These are phyloP conservation scores for Grigorovia humatica DNA, from an alignment of 805 yeast genomes.

Conservation along the genomic window DNA sequence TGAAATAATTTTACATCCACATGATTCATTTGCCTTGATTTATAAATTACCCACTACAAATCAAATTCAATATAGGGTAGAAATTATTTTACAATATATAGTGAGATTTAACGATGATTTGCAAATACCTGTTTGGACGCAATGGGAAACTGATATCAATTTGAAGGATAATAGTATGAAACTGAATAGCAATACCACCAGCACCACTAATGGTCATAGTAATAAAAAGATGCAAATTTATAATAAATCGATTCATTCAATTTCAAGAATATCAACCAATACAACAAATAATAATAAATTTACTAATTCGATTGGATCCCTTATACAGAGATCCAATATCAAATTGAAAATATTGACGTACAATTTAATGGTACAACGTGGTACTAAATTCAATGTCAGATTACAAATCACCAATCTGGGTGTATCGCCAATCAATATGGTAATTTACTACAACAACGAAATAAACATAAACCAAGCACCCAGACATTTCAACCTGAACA, in stretches of 20 bases:
- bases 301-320: neutral
- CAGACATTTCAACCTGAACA: neutral
- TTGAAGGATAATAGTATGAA: conserved; percentile 10
- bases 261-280: conserved; percentile 3
- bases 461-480: conserved; percentile 3
- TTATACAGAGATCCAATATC: conserved; percentile 7
- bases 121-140: conserved; percentile 14
- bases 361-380: conserved; percentile 13
- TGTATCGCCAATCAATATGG: conserved; percentile 16
- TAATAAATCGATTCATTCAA: neutral
- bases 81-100: conserved; percentile 15
- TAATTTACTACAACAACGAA: conserved; percentile 22
- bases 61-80: conserved; percentile 16
- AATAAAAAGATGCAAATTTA: neutral
- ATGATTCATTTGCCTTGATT: conserved; percentile 22
- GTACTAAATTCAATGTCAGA: conserved; percentile 17
- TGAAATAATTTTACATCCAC: conserved; percentile 8
- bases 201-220: conserved; percentile 1
- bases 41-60: conserved; percentile 16
- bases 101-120: conserved; percentile 2
- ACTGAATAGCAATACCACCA: neutral
- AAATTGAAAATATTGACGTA: conserved; percentile 21
- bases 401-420: conserved; percentile 24
- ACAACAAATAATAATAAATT: neutral
- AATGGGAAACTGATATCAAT: conserved; percentile 28